Evolutionary conservation across 2,329 filamentous ascomycete species (phyloP), one percentile per base, ranked within the genome.

Genomic region (Curvularia spicifera): DNA sequence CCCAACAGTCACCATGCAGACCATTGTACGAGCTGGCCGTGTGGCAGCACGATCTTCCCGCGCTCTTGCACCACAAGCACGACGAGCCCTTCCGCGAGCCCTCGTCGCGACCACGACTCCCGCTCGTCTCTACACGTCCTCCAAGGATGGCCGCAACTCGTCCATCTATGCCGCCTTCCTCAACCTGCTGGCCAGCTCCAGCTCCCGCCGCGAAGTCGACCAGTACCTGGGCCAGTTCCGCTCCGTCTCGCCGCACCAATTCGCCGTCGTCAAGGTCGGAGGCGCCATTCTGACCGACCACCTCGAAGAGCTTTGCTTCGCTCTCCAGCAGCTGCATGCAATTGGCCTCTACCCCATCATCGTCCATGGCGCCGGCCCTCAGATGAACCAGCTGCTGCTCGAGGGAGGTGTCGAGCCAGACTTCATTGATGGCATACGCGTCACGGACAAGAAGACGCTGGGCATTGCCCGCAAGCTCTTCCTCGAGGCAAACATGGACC

Each of bases 221-320:
- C 94, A 98, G 79, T 98, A 98, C 79, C 88, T 98, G 59, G 95
- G 93, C 67, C 93, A 98, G 77, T 99, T 99, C 84, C 95, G 90
- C 68, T 97, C 93, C 33, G 93, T 97, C 61, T 95, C 93, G 44
- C 96, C 93, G 35, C 93, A 98, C 81, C 93, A 96, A 75, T 99
- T 98, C 78, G 94, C 93, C 67, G 94, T 99, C 48, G 96, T 99
- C 80, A 99, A 99, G 83, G 94, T 98, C 55, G 95, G 94, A 61
- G 95, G 94, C 62, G 95, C 94, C 63, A 97, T 98, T 72, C 85
- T 99, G 71, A 96, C 92, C 60, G 93, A 98, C 76, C 90, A 97
- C 78, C 85, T 98, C 55, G 91, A 97, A 77, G 93, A 93, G 71
- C 87, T 99, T 55, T 96, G 92, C 74, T 89, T 90, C 54, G 93